A percentile compares a stretch with the other conserved stretches of the same genome.
phyloP scores from a whole-genome alignment of 257 asterid species.

The Cinchona pubescens region DNA sequence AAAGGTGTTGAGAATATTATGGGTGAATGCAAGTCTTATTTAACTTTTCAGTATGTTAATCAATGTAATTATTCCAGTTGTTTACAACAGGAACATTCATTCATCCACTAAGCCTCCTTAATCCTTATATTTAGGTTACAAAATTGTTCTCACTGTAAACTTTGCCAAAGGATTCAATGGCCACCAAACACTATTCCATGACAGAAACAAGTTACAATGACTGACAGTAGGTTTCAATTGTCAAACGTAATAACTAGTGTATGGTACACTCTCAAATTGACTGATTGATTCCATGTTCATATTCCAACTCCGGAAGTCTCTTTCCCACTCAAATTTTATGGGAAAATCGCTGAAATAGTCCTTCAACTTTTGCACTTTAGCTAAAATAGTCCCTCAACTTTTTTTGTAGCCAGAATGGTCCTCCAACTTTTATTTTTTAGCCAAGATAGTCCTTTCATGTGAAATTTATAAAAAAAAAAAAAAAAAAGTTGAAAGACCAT shows the following conservation, averaged over 20 bases:
- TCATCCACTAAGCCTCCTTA: not conserved
- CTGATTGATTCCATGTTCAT: constrained; percentile 1
- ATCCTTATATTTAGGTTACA: not conserved
- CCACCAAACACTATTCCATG: not conserved
- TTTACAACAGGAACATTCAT: not conserved
- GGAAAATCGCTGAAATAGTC: too few relatives aligned
- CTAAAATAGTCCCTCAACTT: too few relatives aligned
- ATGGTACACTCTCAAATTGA: not conserved
- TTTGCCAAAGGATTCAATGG: not conserved
- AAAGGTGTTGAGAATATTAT: not conserved
- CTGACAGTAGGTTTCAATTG: not conserved
- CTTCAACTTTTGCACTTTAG: too few relatives aligned
- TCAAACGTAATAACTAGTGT: not conserved
- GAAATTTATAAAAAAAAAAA: too few relatives aligned
- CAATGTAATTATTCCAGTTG: too few relatives aligned
- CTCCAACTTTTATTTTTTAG: too few relatives aligned
- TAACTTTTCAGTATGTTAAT: too few relatives aligned
- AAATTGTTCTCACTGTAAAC: not conserved
- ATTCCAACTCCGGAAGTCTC: not conserved
- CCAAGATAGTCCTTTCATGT: too few relatives aligned
- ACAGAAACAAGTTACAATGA: not conserved
- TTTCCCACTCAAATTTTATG: not conserved
- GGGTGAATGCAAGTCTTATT: not conserved
- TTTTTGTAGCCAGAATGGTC: too few relatives aligned
- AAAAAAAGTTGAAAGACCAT: too few relatives aligned